Base-by-base conservation (phyloP, 1,284 basidiomycete genomes). In the Neotropicomus parvogracilis region DNA sequence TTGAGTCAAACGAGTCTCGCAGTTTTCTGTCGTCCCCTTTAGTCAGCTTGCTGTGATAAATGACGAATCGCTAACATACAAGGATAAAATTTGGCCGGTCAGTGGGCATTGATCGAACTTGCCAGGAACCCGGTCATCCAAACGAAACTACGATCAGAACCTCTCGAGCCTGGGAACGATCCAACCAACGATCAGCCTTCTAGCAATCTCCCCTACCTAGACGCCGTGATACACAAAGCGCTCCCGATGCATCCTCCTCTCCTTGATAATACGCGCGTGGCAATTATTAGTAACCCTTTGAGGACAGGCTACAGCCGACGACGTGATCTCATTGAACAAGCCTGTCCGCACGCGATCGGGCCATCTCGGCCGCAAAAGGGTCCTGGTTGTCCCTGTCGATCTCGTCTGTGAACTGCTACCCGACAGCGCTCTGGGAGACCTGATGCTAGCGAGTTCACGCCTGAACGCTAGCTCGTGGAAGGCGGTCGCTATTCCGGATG, bases 241-340 rank as follows among this genome's bases (percentile, higher is more conserved):
- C 44, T 62, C 11, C 54, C 59, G 16, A 14, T 60, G 10, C 54
- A 63, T 43, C 24, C 56, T 29, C 49, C 59, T 2, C 4, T 63
- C 14, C 3, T 9, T 7, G 73, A 74, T 36, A 70, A 74, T 1
- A 70, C 65, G 0, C 70, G 74, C 3, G 72, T 72, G 0, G 73
- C 73, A 14, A 57, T 66, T 67, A 6, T 10, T 3, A 2, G 13
- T 39, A 9, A 50, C 4, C 8, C 17, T 32, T 33, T 13, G 9
- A 7, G 14, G 0, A 24, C 67, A 66, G 76, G 78, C 60, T 1
- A 50, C 63, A 19, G 61, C 79, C 66, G 77, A 81, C 52, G 79
- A 82, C 46, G 57, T 79, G 2, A 71, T 83, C 17, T 80, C 79
- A 0, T 69, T 82, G 46, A 68, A 65, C 31, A 53, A 57, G 4